These are phyloP conservation scores for Senecio squalidus DNA, from an alignment of 140 eudicot species.

Conservation along the genomic window DNA sequence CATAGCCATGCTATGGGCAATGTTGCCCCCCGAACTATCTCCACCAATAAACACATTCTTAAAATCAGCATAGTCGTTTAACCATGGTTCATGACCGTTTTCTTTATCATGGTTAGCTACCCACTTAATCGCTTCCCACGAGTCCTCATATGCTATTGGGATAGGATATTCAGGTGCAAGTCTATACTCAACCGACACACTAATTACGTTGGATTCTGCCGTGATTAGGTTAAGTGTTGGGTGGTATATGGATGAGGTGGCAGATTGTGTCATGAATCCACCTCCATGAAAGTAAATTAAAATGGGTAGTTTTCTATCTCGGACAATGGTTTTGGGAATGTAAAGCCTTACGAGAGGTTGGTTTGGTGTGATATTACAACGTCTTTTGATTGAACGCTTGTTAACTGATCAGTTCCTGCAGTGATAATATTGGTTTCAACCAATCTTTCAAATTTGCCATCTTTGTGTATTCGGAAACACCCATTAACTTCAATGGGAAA, in stretches of 20 bases:
- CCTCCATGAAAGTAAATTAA: constrained; percentile 56
- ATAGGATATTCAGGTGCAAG: constrained; percentile 44
- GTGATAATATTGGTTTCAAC: background rate
- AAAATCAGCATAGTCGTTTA: constrained; percentile 36
- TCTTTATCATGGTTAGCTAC: constrained; percentile 11
- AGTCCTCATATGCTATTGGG: constrained; percentile 37
- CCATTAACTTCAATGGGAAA: constrained; percentile 1
- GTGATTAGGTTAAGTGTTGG: constrained; percentile 28
- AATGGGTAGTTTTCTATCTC: constrained; percentile 39
- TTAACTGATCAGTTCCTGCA: background rate
- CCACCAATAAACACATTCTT: constrained; percentile 34
- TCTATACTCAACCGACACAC: constrained; percentile 40
- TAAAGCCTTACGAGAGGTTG: constrained; percentile 33
- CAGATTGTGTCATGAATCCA: constrained; percentile 32
- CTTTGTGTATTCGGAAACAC: background rate
- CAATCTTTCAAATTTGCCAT: constrained; percentile 3
- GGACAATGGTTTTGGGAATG: constrained; percentile 26
- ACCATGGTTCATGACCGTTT: constrained; percentile 31
- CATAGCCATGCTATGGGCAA: constrained; percentile 44
- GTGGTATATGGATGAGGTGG: constrained; percentile 36
- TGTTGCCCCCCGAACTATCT: constrained; percentile 57
- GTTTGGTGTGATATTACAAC: constrained; percentile 8
- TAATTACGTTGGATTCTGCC: constrained; percentile 26
- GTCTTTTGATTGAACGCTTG: constrained; percentile 2
- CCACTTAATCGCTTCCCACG: constrained; percentile 49